Conservation (phyloP, 129 eudicot species). For the Pseudognaphalium luteoalbum region DNA sequence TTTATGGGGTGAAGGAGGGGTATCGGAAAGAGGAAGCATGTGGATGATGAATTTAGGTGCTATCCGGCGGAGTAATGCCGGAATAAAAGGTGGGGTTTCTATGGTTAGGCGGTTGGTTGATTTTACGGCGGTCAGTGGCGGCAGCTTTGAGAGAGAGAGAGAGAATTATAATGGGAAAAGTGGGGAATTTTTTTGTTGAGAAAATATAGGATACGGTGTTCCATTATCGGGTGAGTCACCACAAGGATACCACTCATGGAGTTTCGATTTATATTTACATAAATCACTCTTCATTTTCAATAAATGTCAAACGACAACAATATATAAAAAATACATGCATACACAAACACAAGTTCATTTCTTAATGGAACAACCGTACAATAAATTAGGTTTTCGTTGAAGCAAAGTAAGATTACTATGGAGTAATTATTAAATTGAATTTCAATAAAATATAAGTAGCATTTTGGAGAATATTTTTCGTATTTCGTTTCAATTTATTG, state of each 20-base stretch:
- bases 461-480: background rate
- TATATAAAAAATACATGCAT: no score
- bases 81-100: conserved; percentile 19
- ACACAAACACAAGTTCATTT: no score
- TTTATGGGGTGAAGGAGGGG: conserved; percentile 39
- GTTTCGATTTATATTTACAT: background rate
- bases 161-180: conserved; percentile 24
- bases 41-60: conserved; percentile 22
- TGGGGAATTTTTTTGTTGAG: conserved; percentile 28
- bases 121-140: conserved; percentile 15
- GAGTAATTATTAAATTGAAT: no score
- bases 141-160: conserved; percentile 10
- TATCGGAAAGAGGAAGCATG: conserved; percentile 60
- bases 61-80: conserved; percentile 42
- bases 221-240: background rate
- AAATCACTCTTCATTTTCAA: background rate
- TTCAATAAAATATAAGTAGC: no score
- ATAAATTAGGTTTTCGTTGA: background rate
- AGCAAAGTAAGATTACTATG: background rate
- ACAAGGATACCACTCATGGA: background rate
- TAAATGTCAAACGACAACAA: background rate
- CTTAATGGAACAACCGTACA: no score
- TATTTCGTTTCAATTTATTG: background rate
- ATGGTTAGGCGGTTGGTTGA: conserved; percentile 11
- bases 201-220: conserved; percentile 28